Evolutionary conservation across 768 basidiomycete genomes (phyloP).

Genomic region (Calocera cornea): DNA sequence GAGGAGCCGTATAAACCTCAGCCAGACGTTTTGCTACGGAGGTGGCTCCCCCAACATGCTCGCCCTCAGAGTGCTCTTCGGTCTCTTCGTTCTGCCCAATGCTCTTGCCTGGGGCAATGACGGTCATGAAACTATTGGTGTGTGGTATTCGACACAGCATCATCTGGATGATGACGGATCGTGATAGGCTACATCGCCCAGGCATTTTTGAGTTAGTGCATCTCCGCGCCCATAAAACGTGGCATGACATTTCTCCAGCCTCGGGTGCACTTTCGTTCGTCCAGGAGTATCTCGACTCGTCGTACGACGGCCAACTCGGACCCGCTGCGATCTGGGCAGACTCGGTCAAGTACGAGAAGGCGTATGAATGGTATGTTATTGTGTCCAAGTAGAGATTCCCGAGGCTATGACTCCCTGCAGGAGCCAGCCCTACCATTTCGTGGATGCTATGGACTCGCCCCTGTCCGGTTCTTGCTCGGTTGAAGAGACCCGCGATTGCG

Average conservation of each 20-base stretch:
- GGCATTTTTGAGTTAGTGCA: slow-evolving; percentile 10
- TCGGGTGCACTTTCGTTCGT: background rate
- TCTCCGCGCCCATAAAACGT: background rate
- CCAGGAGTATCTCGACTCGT: background rate
- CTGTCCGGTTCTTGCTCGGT: slow-evolving; percentile 39
- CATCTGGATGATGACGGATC: slow-evolving; percentile 11
- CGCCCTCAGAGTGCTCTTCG: background rate
- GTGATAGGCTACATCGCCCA: slow-evolving; percentile 9
- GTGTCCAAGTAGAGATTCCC: background rate
- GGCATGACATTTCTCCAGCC: background rate
- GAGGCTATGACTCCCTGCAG: background rate
- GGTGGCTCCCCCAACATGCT: background rate
- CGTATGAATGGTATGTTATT: background rate
- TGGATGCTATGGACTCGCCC: slow-evolving; percentile 23
- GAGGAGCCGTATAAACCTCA: background rate
- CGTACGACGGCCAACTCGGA: background rate
- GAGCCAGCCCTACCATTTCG: slow-evolving; percentile 1
- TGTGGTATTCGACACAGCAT: background rate
- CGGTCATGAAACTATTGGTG: slow-evolving; percentile 37
- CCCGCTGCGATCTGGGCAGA: background rate
- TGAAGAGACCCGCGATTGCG: slow-evolving; percentile 35
- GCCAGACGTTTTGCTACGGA: background rate
- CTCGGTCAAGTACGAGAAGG: background rate
- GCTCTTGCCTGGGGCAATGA: slow-evolving; percentile 30
- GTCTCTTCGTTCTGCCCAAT: background rate